These are phyloP conservation scores for Rhizopogon salebrosus DNA, from an alignment of 768 basidiomycete genomes.

Conservation along the genomic window DNA sequence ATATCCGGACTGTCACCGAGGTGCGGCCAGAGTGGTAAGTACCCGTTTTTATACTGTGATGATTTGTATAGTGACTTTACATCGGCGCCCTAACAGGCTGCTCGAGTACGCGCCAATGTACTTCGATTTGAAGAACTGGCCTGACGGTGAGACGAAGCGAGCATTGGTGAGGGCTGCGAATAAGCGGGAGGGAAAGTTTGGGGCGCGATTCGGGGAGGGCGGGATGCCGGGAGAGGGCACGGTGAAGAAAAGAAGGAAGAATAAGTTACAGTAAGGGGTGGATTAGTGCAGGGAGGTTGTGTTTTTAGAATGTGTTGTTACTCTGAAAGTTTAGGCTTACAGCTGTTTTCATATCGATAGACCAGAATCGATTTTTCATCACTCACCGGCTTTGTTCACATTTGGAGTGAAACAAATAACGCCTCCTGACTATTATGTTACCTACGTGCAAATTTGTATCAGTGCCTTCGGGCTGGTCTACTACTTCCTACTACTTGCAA, in stretches of 20 bases:
- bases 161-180: constrained; percentile 49
- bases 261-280: not conserved
- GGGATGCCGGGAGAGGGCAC: not conserved
- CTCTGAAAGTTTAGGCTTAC: too few relatives aligned
- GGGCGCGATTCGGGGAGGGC: constrained; percentile 8
- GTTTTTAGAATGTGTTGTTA: not conserved
- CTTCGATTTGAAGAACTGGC: constrained; percentile 63
- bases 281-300: not conserved
- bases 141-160: constrained; percentile 67
- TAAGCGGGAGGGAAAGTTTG: constrained; percentile 46
- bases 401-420: too few relatives aligned
- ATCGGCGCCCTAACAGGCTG: constrained; percentile 37
- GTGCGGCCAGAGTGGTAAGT: constrained; percentile 81
- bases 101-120: constrained; percentile 60
- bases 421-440: too few relatives aligned
- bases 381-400: too few relatives aligned
- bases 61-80: not conserved
- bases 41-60: constrained; percentile 1
- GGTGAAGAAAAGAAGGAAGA: constrained; percentile 13
- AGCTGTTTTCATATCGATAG: too few relatives aligned
- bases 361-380: too few relatives aligned
- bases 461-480: too few relatives aligned
- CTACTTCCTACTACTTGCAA: too few relatives aligned
- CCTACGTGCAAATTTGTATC: too few relatives aligned
- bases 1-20: constrained; percentile 89